A percentile compares a stretch with the other conserved stretches of the same genome.
Conservation (phyloP, 2,329 filamentous ascomycete genomes). For the Aaosphaeria arxii region DNA sequence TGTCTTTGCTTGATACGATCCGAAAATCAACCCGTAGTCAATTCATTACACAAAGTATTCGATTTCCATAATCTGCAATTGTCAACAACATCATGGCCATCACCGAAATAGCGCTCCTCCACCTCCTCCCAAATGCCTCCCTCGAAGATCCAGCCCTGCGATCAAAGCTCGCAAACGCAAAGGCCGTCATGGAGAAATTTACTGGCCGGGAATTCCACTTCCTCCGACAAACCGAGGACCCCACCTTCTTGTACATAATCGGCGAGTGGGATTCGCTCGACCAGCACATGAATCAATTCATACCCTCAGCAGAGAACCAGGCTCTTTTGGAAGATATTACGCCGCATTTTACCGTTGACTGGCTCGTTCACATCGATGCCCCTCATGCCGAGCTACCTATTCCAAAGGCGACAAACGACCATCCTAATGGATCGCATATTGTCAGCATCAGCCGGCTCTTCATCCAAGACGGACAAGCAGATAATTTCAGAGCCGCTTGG, state of each 20-base stretch:
- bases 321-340: conserved; percentile 34
- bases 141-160: conserved; percentile 17
- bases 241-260: conserved; percentile 41
- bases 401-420: conserved; percentile 5
- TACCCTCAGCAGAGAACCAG: conserved; percentile 43
- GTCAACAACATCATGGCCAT: conserved; percentile 28
- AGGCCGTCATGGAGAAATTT: conserved; percentile 35
- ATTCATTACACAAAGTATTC: no score
- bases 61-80: no score
- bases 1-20: no score
- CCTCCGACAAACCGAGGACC: conserved; percentile 45
- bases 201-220: conserved; percentile 38
- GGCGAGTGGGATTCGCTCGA: conserved; percentile 45
- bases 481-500: conserved; percentile 25
- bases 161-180: conserved; percentile 35
- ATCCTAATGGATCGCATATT: conserved; percentile 7
- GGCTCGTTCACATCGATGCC: conserved; percentile 44
- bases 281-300: conserved; percentile 43
- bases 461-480: conserved; percentile 18
- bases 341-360: conserved; percentile 39
- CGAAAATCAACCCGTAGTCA: no score
- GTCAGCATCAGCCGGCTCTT: conserved; percentile 36
- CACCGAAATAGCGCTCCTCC: conserved; percentile 48
- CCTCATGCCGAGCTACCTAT: conserved; percentile 32
- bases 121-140: conserved; percentile 24